These are phyloP conservation scores for Fusarium tricinctum DNA, from an alignment of 2,329 filamentous ascomycete species.

Conservation along the genomic window DNA sequence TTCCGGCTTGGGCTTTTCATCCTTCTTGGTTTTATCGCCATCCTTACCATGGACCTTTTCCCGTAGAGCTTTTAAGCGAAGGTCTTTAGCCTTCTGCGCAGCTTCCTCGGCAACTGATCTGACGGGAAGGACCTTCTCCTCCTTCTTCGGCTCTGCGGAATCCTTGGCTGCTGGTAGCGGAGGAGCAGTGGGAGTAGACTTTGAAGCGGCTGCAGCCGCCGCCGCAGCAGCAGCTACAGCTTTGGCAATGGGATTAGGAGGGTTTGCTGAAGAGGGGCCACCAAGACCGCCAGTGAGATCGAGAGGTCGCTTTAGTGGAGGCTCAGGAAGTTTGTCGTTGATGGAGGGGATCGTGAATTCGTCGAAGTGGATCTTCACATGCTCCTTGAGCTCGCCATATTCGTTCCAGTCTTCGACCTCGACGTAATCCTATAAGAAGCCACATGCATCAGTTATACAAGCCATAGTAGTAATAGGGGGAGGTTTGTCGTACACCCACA, in stretches of 20 bases:
- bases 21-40: slow-evolving; percentile 23
- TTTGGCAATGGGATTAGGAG: slow-evolving; percentile 45
- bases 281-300: slow-evolving; percentile 32
- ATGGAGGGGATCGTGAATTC: slow-evolving; percentile 71
- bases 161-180: slow-evolving; percentile 43
- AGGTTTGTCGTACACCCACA: slow-evolving; percentile 77
- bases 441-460: slow-evolving; percentile 4
- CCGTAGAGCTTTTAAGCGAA: slow-evolving; percentile 66
- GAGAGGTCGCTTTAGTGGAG: slow-evolving; percentile 48
- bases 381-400: slow-evolving; percentile 92
- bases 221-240: slow-evolving; percentile 43
- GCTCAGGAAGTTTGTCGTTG: slow-evolving; percentile 64
- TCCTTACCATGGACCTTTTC: slow-evolving; percentile 69
- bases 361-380: slow-evolving; percentile 78
- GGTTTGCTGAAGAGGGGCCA: slow-evolving; percentile 5
- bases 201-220: slow-evolving; percentile 37
- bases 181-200: slow-evolving; percentile 45
- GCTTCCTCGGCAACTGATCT: slow-evolving; percentile 74
- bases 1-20: not conserved
- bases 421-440: slow-evolving; percentile 78
- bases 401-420: slow-evolving; percentile 99
- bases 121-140: slow-evolving; percentile 59
- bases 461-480: slow-evolving; percentile 1
- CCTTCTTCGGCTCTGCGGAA: slow-evolving; percentile 41
- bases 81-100: slow-evolving; percentile 73